phyloP scores from a whole-genome alignment of 2,329 filamentous ascomycete species.

The Fusarium siculi region DNA sequence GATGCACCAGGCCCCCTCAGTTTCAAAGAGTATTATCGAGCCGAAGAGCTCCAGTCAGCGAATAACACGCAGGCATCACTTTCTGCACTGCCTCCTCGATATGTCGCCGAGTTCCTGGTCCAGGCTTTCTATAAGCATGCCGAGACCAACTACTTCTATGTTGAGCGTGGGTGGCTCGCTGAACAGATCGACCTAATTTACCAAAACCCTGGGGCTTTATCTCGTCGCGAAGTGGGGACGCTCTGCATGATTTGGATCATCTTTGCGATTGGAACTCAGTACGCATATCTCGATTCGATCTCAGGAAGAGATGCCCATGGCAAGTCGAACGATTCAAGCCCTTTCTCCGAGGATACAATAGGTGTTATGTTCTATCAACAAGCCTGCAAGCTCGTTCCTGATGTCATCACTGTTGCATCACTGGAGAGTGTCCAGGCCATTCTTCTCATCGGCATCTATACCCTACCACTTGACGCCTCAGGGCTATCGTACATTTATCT shows the following conservation, averaged over 20 bases:
- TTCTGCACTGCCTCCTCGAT: slow-evolving; percentile 57
- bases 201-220: slow-evolving; percentile 50
- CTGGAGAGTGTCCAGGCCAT: slow-evolving; percentile 68
- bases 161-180: slow-evolving; percentile 56
- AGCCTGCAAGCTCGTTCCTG: slow-evolving; percentile 64
- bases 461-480: slow-evolving; percentile 65
- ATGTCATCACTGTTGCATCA: slow-evolving; percentile 66
- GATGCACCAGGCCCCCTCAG: slow-evolving; percentile 44
- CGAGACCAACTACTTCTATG: slow-evolving; percentile 61
- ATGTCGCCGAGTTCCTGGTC: slow-evolving; percentile 59
- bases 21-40: slow-evolving; percentile 57
- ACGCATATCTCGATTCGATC: slow-evolving; percentile 58
- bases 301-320: slow-evolving; percentile 32
- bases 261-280: slow-evolving; percentile 62
- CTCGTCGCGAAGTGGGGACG: slow-evolving; percentile 54
- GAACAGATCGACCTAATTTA: slow-evolving; percentile 56
- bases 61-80: slow-evolving; percentile 52
- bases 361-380: slow-evolving; percentile 67
- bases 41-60: slow-evolving; percentile 57
- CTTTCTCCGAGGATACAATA: slow-evolving; percentile 61
- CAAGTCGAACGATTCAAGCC: slow-evolving; percentile 38
- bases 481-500: slow-evolving; percentile 68
- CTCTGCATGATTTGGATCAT: slow-evolving; percentile 59
- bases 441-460: slow-evolving; percentile 65
- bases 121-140: slow-evolving; percentile 60